Evolutionary conservation across 306 rosid genomes (phyloP).

Genomic region (Quercus agrifolia): DNA sequence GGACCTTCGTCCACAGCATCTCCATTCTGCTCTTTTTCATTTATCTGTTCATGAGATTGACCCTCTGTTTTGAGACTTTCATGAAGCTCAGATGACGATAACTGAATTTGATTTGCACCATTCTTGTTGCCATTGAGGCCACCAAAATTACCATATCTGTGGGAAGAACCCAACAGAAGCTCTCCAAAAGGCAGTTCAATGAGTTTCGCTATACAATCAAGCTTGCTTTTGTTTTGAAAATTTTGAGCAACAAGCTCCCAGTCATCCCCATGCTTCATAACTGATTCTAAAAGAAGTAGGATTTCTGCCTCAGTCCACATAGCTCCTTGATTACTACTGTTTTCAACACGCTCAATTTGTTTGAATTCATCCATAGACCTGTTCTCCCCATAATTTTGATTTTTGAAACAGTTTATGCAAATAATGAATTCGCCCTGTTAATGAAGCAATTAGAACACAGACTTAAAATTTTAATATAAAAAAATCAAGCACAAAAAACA

Average conservation of each 20-base stretch:
- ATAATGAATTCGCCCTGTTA: slow-evolving; percentile 60
- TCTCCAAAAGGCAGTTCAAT: slow-evolving; percentile 91
- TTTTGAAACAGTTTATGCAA: slow-evolving; percentile 64
- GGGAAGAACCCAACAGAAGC: slow-evolving; percentile 52
- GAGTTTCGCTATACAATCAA: slow-evolving; percentile 77
- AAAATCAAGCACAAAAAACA: neutral
- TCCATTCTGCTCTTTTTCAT: slow-evolving; percentile 48
- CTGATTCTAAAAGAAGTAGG: slow-evolving; percentile 86
- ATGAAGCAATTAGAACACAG: slow-evolving; percentile 20
- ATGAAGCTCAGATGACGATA: slow-evolving; percentile 40
- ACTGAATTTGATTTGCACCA: slow-evolving; percentile 34
- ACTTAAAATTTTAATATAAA: neutral
- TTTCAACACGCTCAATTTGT: slow-evolving; percentile 41
- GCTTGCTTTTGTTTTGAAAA: slow-evolving; percentile 70
- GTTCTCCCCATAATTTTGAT: slow-evolving; percentile 69
- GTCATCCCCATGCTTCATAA: slow-evolving; percentile 87
- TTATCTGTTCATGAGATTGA: slow-evolving; percentile 39
- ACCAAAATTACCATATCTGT: slow-evolving; percentile 29
- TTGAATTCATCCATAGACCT: slow-evolving; percentile 58
- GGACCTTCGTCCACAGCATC: slow-evolving; percentile 56
- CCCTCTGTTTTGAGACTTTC: slow-evolving; percentile 40
- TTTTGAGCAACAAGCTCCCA: slow-evolving; percentile 89
- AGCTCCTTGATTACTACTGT: slow-evolving; percentile 29
- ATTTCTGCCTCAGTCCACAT: slow-evolving; percentile 91
- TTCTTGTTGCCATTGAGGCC: slow-evolving; percentile 33